Evolutionary conservation across 1,139 yeast genomes (phyloP).

Genomic region (Suhomyces anneliseae): DNA sequence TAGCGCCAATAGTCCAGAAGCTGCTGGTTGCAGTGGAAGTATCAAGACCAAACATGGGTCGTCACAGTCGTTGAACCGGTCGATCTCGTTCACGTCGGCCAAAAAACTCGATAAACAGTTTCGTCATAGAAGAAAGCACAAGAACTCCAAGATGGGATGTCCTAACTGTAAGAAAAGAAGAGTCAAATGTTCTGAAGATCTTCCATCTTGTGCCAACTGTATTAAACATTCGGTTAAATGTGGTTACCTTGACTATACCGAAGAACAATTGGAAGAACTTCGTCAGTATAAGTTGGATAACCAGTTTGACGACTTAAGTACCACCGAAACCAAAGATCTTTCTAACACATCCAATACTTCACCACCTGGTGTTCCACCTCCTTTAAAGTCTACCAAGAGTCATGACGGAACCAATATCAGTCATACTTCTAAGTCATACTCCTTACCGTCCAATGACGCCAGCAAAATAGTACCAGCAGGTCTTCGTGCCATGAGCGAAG

Average conservation of each 20-base stretch:
- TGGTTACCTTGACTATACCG: conserved; percentile 40
- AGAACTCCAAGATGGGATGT: conserved; percentile 33
- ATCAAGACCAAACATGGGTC: neutral
- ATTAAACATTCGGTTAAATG: conserved; percentile 43
- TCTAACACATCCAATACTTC: neutral
- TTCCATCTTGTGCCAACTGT: conserved; percentile 45
- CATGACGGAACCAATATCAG: neutral
- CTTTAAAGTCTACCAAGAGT: neutral
- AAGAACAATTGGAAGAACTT: conserved; percentile 35
- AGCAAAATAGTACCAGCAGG: neutral
- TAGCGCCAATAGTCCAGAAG: neutral
- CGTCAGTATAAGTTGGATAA: conserved; percentile 20
- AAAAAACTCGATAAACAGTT: conserved; percentile 7
- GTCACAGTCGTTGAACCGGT: neutral
- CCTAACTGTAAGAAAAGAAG: conserved; percentile 47
- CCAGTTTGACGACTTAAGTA: conserved; percentile 13
- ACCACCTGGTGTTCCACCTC: neutral
- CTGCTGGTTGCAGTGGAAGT: neutral
- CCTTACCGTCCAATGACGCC: neutral
- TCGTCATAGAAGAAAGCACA: conserved; percentile 17
- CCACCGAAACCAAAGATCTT: conserved; percentile 5
- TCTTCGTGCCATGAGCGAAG: neutral
- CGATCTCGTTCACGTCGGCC: conserved; percentile 1
- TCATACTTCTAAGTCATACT: neutral
- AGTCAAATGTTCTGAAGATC: conserved; percentile 45